Percentiles rank a stretch among this genome's conserved stretches.
phyloP scores from a whole-genome alignment of 371 early-diverging fungal species.

The Lichtheimia hyalospora region DNA sequence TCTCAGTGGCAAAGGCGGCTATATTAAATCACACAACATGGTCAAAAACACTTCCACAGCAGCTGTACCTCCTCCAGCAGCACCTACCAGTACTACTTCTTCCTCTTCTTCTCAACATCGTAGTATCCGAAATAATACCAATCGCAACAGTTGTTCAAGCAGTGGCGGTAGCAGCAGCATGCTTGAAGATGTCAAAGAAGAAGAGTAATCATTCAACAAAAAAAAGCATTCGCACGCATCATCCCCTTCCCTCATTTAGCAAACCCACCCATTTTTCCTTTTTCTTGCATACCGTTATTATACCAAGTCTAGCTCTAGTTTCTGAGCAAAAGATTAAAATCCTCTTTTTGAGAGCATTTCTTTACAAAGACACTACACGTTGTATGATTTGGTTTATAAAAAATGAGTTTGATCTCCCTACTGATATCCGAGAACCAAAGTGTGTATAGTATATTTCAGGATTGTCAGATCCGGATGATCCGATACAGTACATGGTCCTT shows the following conservation, averaged over 20 bases:
- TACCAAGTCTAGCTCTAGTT: background rate
- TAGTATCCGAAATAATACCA: constrained; percentile 7
- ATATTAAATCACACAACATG: constrained; percentile 5
- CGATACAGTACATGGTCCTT: too few relatives aligned
- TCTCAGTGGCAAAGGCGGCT: constrained; percentile 48
- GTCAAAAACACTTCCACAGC: background rate
- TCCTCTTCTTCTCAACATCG: constrained; percentile 7
- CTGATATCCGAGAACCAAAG: too few relatives aligned
- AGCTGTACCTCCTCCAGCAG: constrained; percentile 1
- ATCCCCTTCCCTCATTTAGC: background rate
- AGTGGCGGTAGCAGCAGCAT: constrained; percentile 25
- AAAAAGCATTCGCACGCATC: background rate
- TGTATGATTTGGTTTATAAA: too few relatives aligned
- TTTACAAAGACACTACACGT: too few relatives aligned
- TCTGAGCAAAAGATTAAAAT: too few relatives aligned
- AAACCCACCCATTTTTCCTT: background rate
- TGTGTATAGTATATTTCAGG: too few relatives aligned
- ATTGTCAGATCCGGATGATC: too few relatives aligned
- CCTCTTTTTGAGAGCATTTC: too few relatives aligned
- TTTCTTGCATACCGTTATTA: constrained; percentile 6
- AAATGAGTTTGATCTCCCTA: too few relatives aligned
- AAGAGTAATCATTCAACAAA: constrained; percentile 1
- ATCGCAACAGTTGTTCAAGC: constrained; percentile 16
- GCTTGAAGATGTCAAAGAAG: constrained; percentile 21
- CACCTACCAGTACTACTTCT: background rate